Evolutionary conservation across 2,329 filamentous ascomycete species (phyloP), one percentile per base, ranked within the genome.

Genomic region (Metarhizium anisopliae): DNA sequence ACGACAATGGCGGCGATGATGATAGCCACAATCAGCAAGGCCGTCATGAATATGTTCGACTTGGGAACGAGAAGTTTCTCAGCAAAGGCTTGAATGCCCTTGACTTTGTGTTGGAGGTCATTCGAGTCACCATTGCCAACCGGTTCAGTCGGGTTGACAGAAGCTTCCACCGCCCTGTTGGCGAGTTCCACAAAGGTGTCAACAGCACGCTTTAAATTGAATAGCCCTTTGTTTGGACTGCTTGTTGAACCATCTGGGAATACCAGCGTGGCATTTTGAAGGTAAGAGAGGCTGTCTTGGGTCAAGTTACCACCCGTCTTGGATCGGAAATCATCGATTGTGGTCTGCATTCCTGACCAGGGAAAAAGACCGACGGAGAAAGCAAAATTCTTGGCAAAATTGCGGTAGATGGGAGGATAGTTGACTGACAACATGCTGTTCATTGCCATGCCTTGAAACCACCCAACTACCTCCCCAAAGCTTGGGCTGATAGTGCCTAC

Each of bases 391-490:
- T 89, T 89, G 59, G 87, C 77, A 72, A 96, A 99, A 69, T 85
- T 93, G 62, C 86, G 84, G 74, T 97, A 97, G 42, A 97, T 84
- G 40, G 83, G 77, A 4, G 94, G 94, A 62, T 96, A 91, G 64
- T 86, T 83, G 64, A 95, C 92, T 58, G 89, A 95, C 69, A 96
- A 79, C 94, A 97, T 97, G 61, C 94, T 92, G 71, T 94, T 96
- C 77, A 94, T 87, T 32, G 94, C 91, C 78, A 97, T 88, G 52
- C 87, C 86, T 72, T 97, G 92, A 71, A 97, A 96, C 83, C 89
- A 95, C 59, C 86, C 85, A 62, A 96, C 81, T 51, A 95, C 85
- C 66, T 96, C 90, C 49, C 79, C 80, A 68, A 97, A 96, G 54
- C 86, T 89, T 30, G 94, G 94, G 63, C 90, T 94, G 45, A 86